Percentiles rank a stretch among this genome's conserved stretches.
phyloP scores from a whole-genome alignment of 441 rosid genomes.

The Arabidopsis hybrid region DNA sequence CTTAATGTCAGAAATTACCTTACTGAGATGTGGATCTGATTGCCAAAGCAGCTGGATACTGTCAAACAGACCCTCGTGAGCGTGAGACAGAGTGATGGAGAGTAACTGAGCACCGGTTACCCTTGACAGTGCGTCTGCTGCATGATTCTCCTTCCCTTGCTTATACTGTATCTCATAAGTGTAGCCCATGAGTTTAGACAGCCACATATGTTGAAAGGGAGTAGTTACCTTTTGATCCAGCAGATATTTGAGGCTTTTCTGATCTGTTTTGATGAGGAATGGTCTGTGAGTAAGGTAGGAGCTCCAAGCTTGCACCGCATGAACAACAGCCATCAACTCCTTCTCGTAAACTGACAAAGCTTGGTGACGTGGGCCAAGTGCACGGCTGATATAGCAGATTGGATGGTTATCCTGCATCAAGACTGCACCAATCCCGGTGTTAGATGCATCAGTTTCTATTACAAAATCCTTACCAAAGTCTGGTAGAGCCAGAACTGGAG shows the following conservation, averaged over 20 bases:
- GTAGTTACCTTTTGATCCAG: neutral
- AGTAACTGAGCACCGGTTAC: neutral
- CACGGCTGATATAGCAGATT: neutral
- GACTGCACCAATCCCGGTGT: neutral
- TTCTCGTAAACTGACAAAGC: no score
- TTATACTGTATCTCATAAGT: neutral
- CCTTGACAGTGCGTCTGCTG: neutral
- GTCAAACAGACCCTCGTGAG: rapidly evolving
- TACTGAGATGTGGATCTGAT: rapidly evolving
- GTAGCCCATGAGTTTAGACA: neutral
- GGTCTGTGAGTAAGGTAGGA: no score
- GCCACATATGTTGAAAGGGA: neutral
- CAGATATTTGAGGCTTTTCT: neutral
- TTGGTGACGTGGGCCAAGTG: no score
- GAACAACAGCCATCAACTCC: no score
- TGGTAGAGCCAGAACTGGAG: neutral
- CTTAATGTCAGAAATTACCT: neutral
- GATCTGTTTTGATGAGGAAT: neutral
- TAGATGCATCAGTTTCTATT: neutral
- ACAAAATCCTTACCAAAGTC: neutral
- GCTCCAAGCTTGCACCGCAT: no score
- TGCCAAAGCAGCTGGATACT: rapidly evolving
- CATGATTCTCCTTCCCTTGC: neutral
- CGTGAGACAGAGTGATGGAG: neutral
- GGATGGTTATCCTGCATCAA: neutral